Base-by-base conservation (phyloP, 1,139 yeast species). In the Pichia sp. region DNA sequence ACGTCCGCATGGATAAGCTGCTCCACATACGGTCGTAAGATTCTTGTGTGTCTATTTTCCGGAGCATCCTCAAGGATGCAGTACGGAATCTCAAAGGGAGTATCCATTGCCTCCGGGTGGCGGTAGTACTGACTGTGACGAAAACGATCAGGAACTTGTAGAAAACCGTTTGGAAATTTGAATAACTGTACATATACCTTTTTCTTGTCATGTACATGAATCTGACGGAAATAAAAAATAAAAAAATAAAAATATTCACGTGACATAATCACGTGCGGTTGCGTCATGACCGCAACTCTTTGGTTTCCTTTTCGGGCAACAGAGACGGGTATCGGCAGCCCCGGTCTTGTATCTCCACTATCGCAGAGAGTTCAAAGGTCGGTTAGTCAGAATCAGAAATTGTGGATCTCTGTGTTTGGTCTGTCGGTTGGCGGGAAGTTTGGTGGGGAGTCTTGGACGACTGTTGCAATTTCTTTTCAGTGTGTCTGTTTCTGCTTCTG, bases 71-170 rank as follows among this genome's bases (percentile, higher is more conserved):
- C 56, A n/a, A 55, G 12, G 6, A 46, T 27, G 1, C 47, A 45
- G 41, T 43, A 47, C 1, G 56, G 52, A 1, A 44, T 38, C 16
- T 55, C 58, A 44, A 51, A 56, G 4, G 58, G 58, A 8, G 46
- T 27, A 20, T 48, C 36, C 55, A 48, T 20, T 20, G 24, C 24
- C 24, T 20, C 24, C 24, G 24, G 24, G 24, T 20, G 24, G 24
- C n/a, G 24, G 24, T 20, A 20, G 24, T 3, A 20, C 24, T 20
- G 24, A 20, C 24, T 20, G 24, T 2, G 24, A 20, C 24, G 24
- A 3, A 20, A 20, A 20, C 24, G 3, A 20, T 20, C 24, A 20
- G 24, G 24, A 20, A 20, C 24, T 20, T 20, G 3, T n/a, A 20
- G 24, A 20, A 20, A 20, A 20, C 24, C 24, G 24, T 20, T 20